Evolutionary conservation across 257 asterid genomes (phyloP).

Genomic region (Solanum raphanifolium): DNA sequence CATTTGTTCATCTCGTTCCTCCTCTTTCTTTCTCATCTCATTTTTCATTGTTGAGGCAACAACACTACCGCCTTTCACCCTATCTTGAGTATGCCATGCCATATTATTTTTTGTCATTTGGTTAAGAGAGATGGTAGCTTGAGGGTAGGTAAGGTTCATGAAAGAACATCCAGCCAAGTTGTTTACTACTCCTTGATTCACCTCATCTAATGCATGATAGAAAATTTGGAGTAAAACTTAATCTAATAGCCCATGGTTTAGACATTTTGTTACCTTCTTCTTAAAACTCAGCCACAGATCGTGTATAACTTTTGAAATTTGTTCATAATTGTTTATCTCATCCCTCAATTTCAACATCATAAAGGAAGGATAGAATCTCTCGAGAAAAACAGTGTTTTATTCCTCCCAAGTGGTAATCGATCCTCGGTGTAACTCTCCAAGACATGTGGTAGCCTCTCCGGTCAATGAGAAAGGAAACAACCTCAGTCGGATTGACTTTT

Average conservation of each 20-base stretch:
- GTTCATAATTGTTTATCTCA: not conserved
- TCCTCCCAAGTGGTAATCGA: not conserved
- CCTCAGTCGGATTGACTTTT: not conserved
- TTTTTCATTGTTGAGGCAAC: not conserved
- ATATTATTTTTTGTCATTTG: not conserved
- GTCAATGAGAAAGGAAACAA: not conserved
- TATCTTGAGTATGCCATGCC: not conserved
- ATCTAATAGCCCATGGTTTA: not conserved
- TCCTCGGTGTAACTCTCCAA: not conserved
- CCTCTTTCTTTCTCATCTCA: not conserved
- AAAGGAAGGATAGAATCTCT: not conserved
- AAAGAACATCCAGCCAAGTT: not conserved
- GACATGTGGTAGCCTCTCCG: not conserved
- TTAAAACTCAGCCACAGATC: not conserved
- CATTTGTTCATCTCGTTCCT: not conserved
- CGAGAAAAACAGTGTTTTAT: too few relatives aligned
- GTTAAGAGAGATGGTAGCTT: not conserved
- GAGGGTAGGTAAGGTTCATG: not conserved
- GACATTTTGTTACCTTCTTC: not conserved
- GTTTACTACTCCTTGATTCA: not conserved
- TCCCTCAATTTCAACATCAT: not conserved
- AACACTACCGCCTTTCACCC: not conserved
- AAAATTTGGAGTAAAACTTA: not conserved
- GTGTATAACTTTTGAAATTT: too few relatives aligned
- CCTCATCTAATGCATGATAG: not conserved